phyloP scores from a whole-genome alignment of 306 rosid genomes.

The Castanopsis chinensis region DNA sequence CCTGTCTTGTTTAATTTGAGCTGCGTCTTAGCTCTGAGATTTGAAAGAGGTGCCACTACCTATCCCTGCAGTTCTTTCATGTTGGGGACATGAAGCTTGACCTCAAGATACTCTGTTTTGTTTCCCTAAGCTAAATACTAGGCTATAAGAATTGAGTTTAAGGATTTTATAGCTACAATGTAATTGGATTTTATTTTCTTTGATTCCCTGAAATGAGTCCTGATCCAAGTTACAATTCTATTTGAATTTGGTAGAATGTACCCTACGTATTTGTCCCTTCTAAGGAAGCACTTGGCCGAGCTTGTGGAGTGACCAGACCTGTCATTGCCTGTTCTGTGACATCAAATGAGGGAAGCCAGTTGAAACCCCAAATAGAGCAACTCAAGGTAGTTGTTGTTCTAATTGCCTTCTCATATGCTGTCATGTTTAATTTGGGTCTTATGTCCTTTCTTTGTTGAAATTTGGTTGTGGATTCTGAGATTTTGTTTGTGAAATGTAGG shows the following conservation, averaged over 20 bases:
- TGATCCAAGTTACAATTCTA: neutral
- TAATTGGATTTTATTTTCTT: neutral
- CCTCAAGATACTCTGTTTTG: neutral
- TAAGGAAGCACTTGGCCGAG: constrained; percentile 93
- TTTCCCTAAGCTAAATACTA: neutral
- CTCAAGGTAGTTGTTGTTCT: constrained; percentile 57
- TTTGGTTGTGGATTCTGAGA: constrained; percentile 17
- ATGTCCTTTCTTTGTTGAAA: neutral
- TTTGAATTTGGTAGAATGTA: constrained; percentile 58
- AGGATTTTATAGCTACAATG: neutral
- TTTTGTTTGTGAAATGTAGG: constrained; percentile 40
- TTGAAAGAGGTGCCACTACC: neutral
- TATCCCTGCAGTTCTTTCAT: neutral
- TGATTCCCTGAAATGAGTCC: neutral
- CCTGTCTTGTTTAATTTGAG: neutral
- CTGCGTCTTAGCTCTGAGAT: neutral
- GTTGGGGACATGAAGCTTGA: neutral
- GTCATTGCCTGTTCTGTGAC: constrained; percentile 92
- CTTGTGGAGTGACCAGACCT: constrained; percentile 90
- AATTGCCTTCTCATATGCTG: neutral
- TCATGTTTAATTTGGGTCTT: neutral
- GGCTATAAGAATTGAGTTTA: neutral
- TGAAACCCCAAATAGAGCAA: constrained; percentile 82
- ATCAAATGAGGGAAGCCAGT: constrained; percentile 86
- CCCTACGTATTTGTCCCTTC: constrained; percentile 87